Conservation (phyloP, 2,329 filamentous ascomycete genomes). For the Colletotrichum sp. region DNA sequence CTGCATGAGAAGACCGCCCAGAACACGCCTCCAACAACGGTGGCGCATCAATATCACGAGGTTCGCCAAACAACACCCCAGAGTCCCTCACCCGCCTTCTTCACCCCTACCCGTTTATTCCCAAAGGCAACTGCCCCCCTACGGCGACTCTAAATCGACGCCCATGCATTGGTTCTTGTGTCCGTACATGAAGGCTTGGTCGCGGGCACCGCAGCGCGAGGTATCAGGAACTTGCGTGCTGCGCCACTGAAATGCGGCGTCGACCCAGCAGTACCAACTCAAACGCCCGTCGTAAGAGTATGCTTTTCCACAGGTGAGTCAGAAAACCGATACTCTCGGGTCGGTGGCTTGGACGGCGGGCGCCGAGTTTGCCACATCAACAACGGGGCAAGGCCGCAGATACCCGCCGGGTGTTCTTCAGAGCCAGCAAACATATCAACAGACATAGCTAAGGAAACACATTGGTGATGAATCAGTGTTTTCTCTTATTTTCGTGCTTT, state of each 20-base stretch:
- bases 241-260: neutral
- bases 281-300: neutral
- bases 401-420: neutral
- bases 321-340: neutral
- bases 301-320: neutral
- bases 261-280: neutral
- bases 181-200: neutral
- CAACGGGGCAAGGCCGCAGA: neutral
- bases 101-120: neutral
- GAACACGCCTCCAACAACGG: neutral
- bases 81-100: neutral
- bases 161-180: neutral
- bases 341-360: neutral
- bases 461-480: neutral
- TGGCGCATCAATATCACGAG: neutral
- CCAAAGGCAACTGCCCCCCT: neutral
- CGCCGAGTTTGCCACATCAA: neutral
- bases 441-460: neutral
- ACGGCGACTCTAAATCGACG: neutral
- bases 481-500: neutral
- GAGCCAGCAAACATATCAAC: neutral
- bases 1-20: neutral
- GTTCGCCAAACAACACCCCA: neutral
- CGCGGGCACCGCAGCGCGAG: neutral
- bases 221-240: neutral